A percentile compares a stretch with the other conserved stretches of the same genome.
These are phyloP conservation scores for Magnolia kwangsiensis DNA, from an alignment of 164 flowering plant species.

Conservation along the genomic window DNA sequence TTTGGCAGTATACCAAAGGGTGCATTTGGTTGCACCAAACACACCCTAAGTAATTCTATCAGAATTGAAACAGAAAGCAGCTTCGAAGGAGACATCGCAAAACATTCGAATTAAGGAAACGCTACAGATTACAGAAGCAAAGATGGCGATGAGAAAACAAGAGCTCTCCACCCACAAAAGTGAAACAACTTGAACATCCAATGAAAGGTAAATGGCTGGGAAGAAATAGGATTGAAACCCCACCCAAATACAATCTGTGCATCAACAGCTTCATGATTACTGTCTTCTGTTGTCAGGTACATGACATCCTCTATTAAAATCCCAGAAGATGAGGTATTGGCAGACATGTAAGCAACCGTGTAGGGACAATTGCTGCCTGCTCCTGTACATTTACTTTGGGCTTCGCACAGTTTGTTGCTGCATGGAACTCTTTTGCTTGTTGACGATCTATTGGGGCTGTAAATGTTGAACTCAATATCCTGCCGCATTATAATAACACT, in stretches of 20 bases:
- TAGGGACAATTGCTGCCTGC: constrained; percentile 48
- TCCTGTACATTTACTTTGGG: constrained; percentile 34
- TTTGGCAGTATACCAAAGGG: not conserved
- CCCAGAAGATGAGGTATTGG: constrained; percentile 68
- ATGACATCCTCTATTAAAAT: constrained; percentile 71
- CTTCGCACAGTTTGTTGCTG: constrained; percentile 44
- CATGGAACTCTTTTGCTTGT: constrained; percentile 63
- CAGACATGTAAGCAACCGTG: constrained; percentile 57
- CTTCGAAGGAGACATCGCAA: not conserved
- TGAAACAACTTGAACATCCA: not conserved
- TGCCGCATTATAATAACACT: constrained; percentile 16
- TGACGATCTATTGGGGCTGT: constrained; percentile 68
- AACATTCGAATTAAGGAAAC: not conserved
- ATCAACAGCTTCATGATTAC: constrained; percentile 31
- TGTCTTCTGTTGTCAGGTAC: constrained; percentile 57
- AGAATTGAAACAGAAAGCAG: not conserved
- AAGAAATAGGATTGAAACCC: constrained; percentile 14
- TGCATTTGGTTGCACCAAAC: not conserved
- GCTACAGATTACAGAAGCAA: not conserved
- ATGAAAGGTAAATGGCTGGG: not conserved
- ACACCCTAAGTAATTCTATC: not conserved
- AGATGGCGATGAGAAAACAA: constrained; percentile 1
- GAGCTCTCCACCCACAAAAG: not conserved
- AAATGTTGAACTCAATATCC: constrained; percentile 48
- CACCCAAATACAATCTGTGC: constrained; percentile 77